These are phyloP conservation scores for Colletotrichum sp. DNA, from an alignment of 2,329 filamentous ascomycete species.

Conservation along the genomic window DNA sequence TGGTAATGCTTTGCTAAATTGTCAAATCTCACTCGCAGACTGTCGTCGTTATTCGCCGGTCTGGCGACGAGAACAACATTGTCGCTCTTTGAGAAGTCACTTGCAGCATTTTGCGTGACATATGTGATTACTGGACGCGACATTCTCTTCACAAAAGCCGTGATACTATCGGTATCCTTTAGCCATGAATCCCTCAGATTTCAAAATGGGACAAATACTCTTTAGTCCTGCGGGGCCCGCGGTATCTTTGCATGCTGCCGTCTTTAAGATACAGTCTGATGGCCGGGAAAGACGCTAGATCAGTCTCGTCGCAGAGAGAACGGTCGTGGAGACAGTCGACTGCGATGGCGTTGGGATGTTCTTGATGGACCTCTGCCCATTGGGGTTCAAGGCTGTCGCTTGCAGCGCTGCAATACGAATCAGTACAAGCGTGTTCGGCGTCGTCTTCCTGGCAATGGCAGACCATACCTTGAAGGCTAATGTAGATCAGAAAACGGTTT, in stretches of 20 bases:
- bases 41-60: slow-evolving; percentile 30
- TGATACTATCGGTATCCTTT: slow-evolving; percentile 29
- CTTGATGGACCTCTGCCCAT: slow-evolving; percentile 16
- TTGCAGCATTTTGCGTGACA: slow-evolving; percentile 20
- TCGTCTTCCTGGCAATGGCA: background rate
- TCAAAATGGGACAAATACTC: slow-evolving; percentile 30
- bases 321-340: slow-evolving; percentile 43
- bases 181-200: background rate
- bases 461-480: background rate
- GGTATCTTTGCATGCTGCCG: slow-evolving; percentile 40
- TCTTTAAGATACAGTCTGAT: slow-evolving; percentile 45
- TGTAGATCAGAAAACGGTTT: background rate
- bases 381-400: slow-evolving; percentile 20
- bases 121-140: slow-evolving; percentile 27
- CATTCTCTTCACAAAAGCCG: slow-evolving; percentile 32
- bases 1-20: slow-evolving; percentile 36
- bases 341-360: slow-evolving; percentile 5
- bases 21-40: slow-evolving; percentile 31
- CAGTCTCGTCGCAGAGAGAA: slow-evolving; percentile 41
- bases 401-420: background rate
- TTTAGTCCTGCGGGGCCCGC: slow-evolving; percentile 43
- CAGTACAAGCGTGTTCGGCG: background rate
- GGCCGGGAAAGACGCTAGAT: slow-evolving; percentile 50
- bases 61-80: slow-evolving; percentile 45
- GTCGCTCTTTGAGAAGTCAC: slow-evolving; percentile 38